Evolutionary conservation across 2,329 filamentous ascomycete genomes (phyloP).

Genomic region (Pseudohalonectria lignicola): DNA sequence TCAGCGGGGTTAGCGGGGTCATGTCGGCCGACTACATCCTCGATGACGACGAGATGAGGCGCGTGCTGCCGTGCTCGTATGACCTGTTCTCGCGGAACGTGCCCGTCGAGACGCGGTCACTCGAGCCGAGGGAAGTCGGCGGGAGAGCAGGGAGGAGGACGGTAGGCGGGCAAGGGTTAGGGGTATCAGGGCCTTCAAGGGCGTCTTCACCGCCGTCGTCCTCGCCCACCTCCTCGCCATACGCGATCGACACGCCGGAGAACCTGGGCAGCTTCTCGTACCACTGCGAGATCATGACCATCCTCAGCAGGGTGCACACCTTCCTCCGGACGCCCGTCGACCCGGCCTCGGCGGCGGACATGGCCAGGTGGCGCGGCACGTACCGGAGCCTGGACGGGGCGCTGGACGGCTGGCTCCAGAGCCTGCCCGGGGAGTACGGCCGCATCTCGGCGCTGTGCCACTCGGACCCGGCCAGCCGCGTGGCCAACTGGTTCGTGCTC

Average conservation of each 20-base stretch:
- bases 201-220: too few species aligned
- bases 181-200: too few species aligned
- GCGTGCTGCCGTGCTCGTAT: too few species aligned
- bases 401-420: slow-evolving; percentile 29
- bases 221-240: too few species aligned
- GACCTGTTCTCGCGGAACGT: too few species aligned
- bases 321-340: slow-evolving; percentile 29
- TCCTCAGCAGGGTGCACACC: slow-evolving; percentile 29
- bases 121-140: slow-evolving; percentile 10
- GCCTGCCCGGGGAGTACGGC: slow-evolving; percentile 30
- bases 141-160: slow-evolving; percentile 11
- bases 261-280: slow-evolving; percentile 33
- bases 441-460: slow-evolving; percentile 32
- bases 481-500: slow-evolving; percentile 35
- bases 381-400: slow-evolving; percentile 26
- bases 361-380: slow-evolving; percentile 27
- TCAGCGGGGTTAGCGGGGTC: too few species aligned
- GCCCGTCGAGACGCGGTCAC: slow-evolving; percentile 25
- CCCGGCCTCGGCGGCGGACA: slow-evolving; percentile 23
- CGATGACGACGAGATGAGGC: too few species aligned
- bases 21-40: too few species aligned
- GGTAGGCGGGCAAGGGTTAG: slow-evolving; percentile 11
- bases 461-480: slow-evolving; percentile 30
- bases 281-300: slow-evolving; percentile 31
- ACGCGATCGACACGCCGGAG: slow-evolving; percentile 27